Percentiles rank a stretch among this genome's conserved stretches.
Evolutionary conservation across 1,139 yeast species (phyloP).

Genomic region (Kodamaea plutei): DNA sequence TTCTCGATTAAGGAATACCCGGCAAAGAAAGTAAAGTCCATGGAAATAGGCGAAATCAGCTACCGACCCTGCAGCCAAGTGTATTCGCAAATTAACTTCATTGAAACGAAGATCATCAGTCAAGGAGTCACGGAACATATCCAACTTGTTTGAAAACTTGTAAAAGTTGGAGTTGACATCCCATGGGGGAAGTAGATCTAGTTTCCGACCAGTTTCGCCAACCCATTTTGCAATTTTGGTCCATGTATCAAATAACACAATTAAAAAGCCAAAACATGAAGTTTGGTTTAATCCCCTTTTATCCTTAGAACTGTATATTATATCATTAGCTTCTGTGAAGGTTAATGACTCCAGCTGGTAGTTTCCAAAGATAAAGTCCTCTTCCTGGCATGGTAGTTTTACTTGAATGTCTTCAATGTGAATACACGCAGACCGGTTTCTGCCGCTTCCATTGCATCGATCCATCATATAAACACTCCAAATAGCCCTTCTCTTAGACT

Average conservation of each 20-base stretch:
- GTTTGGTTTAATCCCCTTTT: conserved; percentile 8
- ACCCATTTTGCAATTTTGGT: conserved; percentile 32
- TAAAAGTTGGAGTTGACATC: conserved; percentile 22
- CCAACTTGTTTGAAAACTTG: conserved; percentile 19
- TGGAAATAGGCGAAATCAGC: conserved; percentile 36
- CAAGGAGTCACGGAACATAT: conserved; percentile 17
- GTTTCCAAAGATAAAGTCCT: conserved; percentile 25
- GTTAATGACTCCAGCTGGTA: conserved; percentile 15
- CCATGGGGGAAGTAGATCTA: conserved; percentile 28
- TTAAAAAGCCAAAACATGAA: conserved; percentile 23
- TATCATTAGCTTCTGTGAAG: conserved; percentile 14
- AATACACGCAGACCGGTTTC: conserved; percentile 30
- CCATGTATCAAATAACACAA: conserved; percentile 32
- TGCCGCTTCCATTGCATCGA: conserved; percentile 35
- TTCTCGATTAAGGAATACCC: conserved; percentile 32
- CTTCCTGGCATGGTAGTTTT: conserved; percentile 22
- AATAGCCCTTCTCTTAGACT: conserved; percentile 32
- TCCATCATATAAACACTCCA: conserved; percentile 45
- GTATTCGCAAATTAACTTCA: conserved; percentile 26
- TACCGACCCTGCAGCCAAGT: conserved; percentile 29
- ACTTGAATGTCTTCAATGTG: conserved; percentile 22
- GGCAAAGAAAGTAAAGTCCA: conserved; percentile 28
- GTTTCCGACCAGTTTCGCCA: conserved; percentile 26
- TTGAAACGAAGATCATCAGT: conserved; percentile 23
- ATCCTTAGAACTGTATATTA: too few relatives aligned